Conservation (phyloP, 192 early-diverging fungal genomes). For the Kickxella alabastrina region DNA sequence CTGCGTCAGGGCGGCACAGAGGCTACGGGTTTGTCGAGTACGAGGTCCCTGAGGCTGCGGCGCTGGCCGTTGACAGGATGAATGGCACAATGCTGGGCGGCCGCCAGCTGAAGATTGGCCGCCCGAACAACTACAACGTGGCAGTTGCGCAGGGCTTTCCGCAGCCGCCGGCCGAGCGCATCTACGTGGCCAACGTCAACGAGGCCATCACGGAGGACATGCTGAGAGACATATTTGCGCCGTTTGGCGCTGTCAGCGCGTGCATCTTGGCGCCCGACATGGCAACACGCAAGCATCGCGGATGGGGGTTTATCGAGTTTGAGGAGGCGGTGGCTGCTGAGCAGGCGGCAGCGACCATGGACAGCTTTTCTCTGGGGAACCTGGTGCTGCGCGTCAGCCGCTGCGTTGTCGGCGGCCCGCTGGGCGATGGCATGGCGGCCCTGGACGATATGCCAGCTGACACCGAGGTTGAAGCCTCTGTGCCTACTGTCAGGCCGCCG, state of each 20-base stretch:
- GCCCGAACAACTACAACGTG: slow-evolving; percentile 78
- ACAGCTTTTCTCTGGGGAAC: slow-evolving; percentile 74
- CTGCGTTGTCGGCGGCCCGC: slow-evolving; percentile 72
- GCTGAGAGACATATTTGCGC: slow-evolving; percentile 72
- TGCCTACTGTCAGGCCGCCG: slow-evolving; percentile 22
- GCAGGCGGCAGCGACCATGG: slow-evolving; percentile 64
- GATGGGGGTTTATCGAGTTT: slow-evolving; percentile 86
- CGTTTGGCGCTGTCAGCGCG: slow-evolving; percentile 73
- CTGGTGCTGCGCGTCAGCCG: slow-evolving; percentile 61
- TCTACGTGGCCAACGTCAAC: slow-evolving; percentile 85
- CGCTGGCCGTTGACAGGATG: slow-evolving; percentile 74
- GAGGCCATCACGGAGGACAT: slow-evolving; percentile 69
- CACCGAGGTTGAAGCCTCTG: neutral
- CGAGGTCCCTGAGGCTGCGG: slow-evolving; percentile 79
- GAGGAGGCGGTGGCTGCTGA: slow-evolving; percentile 56
- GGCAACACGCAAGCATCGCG: slow-evolving; percentile 65
- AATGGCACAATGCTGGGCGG: slow-evolving; percentile 81
- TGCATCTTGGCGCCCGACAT: slow-evolving; percentile 70
- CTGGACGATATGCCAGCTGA: slow-evolving; percentile 49
- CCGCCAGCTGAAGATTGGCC: slow-evolving; percentile 72
- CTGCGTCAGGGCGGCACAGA: slow-evolving; percentile 72
- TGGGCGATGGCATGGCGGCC: slow-evolving; percentile 76
- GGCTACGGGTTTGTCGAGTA: slow-evolving; percentile 88
- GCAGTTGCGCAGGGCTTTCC: slow-evolving; percentile 60
- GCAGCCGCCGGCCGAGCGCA: slow-evolving; percentile 58